A percentile compares a stretch with the other conserved stretches of the same genome.
Conservation (phyloP, 2,329 filamentous ascomycete species). For the Colletotrichum echinochloae region DNA sequence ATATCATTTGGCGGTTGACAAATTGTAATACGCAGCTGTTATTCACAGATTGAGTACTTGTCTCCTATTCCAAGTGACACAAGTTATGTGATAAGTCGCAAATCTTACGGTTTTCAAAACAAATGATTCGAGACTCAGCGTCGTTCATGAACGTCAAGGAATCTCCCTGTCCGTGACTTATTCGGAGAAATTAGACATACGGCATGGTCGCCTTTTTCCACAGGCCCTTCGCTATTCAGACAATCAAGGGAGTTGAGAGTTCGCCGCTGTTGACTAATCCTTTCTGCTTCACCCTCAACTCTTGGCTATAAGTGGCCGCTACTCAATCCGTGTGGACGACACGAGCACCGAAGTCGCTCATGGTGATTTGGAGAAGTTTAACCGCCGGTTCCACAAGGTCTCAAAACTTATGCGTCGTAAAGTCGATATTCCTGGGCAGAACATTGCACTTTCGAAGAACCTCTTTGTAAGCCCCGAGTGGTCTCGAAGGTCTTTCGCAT, state of each 20-base stretch:
- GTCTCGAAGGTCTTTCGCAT: slow-evolving; percentile 35
- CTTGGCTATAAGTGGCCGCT: slow-evolving; percentile 14
- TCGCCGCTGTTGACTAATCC: slow-evolving; percentile 30
- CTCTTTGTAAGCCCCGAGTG: slow-evolving; percentile 36
- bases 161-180: too few relatives aligned
- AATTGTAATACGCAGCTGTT: background rate
- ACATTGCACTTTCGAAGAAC: slow-evolving; percentile 32
- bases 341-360: slow-evolving; percentile 28
- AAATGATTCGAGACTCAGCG: background rate
- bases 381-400: slow-evolving; percentile 33
- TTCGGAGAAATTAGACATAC: slow-evolving; percentile 4
- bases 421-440: slow-evolving; percentile 39
- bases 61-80: background rate
- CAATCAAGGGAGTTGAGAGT: slow-evolving; percentile 41
- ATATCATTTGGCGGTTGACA: too few relatives aligned
- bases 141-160: background rate
- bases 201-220: slow-evolving; percentile 2
- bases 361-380: slow-evolving; percentile 29
- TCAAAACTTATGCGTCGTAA: slow-evolving; percentile 38
- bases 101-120: too few relatives aligned
- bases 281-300: slow-evolving; percentile 28
- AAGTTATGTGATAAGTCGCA: background rate
- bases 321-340: slow-evolving; percentile 29
- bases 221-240: slow-evolving; percentile 25
- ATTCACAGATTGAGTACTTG: too few relatives aligned